These are phyloP conservation scores for Torrubiella hemipterigena DNA, from an alignment of 2,329 filamentous ascomycete species.

Conservation along the genomic window DNA sequence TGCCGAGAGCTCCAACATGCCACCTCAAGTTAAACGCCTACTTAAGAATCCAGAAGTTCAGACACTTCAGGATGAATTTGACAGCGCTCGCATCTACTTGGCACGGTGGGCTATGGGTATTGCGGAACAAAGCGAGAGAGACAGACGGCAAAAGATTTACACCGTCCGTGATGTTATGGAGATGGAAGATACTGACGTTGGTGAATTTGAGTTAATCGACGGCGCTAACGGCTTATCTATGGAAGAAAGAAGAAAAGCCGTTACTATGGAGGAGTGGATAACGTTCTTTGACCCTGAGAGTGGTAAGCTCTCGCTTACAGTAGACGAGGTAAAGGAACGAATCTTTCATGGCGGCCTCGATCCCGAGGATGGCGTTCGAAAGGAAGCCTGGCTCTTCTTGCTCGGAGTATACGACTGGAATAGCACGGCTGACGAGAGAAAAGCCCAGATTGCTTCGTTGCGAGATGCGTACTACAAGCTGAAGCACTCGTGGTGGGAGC, in stretches of 20 bases:
- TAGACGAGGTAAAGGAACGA: slow-evolving; percentile 92
- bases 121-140: slow-evolving; percentile 87
- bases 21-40: slow-evolving; percentile 74
- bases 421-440: slow-evolving; percentile 74
- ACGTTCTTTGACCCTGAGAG: slow-evolving; percentile 68
- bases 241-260: slow-evolving; percentile 62
- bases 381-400: slow-evolving; percentile 93
- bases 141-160: slow-evolving; percentile 79
- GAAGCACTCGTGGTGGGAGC: slow-evolving; percentile 94
- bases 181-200: slow-evolving; percentile 87
- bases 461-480: slow-evolving; percentile 89
- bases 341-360: slow-evolving; percentile 91
- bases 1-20: slow-evolving; percentile 80
- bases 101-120: slow-evolving; percentile 98
- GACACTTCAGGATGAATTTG: slow-evolving; percentile 91
- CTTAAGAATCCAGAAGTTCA: slow-evolving; percentile 90
- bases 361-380: slow-evolving; percentile 79
- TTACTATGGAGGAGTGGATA: slow-evolving; percentile 83
- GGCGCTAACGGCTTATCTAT: slow-evolving; percentile 62
- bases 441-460: slow-evolving; percentile 69
- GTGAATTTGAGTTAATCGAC: slow-evolving; percentile 90
- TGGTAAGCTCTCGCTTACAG: slow-evolving; percentile 65
- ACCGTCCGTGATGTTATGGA: slow-evolving; percentile 86
- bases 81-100: slow-evolving; percentile 87
- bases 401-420: slow-evolving; percentile 91